These are phyloP conservation scores for Pleurotus salmoneostramineus DNA, from an alignment of 768 basidiomycete species.

Conservation along the genomic window DNA sequence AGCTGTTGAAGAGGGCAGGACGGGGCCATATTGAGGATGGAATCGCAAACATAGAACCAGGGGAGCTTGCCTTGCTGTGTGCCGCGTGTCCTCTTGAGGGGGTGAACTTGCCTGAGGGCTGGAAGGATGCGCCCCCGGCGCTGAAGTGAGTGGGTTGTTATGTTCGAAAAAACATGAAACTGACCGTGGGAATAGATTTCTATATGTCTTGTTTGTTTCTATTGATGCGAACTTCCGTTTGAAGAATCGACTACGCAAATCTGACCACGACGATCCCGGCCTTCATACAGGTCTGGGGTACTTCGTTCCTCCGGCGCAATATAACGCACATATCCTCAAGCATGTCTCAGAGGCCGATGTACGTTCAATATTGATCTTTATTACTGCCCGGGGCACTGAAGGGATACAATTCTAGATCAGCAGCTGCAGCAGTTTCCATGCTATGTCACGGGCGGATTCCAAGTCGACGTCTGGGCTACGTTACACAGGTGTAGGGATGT, in stretches of 20 bases:
- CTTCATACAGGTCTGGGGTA: too few relatives aligned
- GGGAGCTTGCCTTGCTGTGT: conserved; percentile 23
- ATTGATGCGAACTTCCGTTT: too few relatives aligned
- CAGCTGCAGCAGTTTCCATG: neutral
- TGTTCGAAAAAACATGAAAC: neutral
- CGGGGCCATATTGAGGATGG: conserved; percentile 18
- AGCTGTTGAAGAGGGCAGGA: conserved; percentile 19
- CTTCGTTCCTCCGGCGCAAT: neutral
- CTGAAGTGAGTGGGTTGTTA: conserved; percentile 1
- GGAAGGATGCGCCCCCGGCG: conserved; percentile 11
- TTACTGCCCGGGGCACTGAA: neutral
- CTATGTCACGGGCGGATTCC: neutral
- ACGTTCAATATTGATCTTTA: neutral
- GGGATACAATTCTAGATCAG: neutral
- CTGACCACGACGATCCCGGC: too few relatives aligned
- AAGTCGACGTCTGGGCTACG: neutral
- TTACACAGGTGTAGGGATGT: neutral
- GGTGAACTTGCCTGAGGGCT: conserved; percentile 22
- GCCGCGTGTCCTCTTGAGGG: conserved; percentile 25
- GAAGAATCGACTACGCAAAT: too few relatives aligned
- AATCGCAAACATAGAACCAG: conserved; percentile 12
- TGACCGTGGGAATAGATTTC: neutral
- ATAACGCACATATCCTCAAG: neutral
- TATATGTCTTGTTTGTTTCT: neutral
- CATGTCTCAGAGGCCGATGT: neutral